These are phyloP conservation scores for Xylaria sp. DNA, from an alignment of 2,329 filamentous ascomycete species.

Conservation along the genomic window DNA sequence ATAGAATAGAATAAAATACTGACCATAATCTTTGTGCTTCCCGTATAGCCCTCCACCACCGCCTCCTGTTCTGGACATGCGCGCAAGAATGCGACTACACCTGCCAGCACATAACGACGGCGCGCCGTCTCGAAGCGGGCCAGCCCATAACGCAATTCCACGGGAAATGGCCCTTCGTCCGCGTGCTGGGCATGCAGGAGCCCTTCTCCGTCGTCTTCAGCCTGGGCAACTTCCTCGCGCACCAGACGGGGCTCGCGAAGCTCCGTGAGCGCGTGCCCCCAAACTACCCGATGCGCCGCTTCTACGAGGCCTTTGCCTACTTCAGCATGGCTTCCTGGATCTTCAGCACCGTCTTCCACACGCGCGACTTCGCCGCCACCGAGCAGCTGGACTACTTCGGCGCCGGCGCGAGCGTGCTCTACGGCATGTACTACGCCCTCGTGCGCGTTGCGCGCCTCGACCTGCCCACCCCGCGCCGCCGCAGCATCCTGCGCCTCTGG, in stretches of 20 bases:
- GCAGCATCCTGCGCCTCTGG: slow-evolving; percentile 75
- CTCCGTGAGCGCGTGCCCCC: slow-evolving; percentile 76
- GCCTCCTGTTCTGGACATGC: slow-evolving; percentile 92
- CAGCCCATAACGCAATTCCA: slow-evolving; percentile 89
- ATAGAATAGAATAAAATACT: slow-evolving; percentile 10
- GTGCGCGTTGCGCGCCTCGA: slow-evolving; percentile 88
- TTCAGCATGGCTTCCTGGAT: slow-evolving; percentile 86
- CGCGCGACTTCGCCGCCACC: slow-evolving; percentile 83
- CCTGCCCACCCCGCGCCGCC: slow-evolving; percentile 56
- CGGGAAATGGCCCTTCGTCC: slow-evolving; percentile 97
- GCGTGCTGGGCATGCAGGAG: slow-evolving; percentile 93
- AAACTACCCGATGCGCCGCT: slow-evolving; percentile 79
- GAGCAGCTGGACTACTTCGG: slow-evolving; percentile 98
- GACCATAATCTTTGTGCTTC: neutral
- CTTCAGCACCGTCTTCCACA: slow-evolving; percentile 92
- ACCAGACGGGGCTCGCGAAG: slow-evolving; percentile 79
- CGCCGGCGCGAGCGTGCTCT: slow-evolving; percentile 88
- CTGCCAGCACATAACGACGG: slow-evolving; percentile 93
- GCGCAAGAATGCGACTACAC: slow-evolving; percentile 96
- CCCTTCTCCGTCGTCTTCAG: slow-evolving; percentile 94
- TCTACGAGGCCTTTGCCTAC: slow-evolving; percentile 83
- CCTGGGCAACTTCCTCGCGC: slow-evolving; percentile 88
- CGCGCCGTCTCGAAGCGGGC: slow-evolving; percentile 72
- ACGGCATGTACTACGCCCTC: slow-evolving; percentile 87
- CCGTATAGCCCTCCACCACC: slow-evolving; percentile 78